phyloP scores from a whole-genome alignment of 331 rosid genomes.

The Saraca asoca region DNA sequence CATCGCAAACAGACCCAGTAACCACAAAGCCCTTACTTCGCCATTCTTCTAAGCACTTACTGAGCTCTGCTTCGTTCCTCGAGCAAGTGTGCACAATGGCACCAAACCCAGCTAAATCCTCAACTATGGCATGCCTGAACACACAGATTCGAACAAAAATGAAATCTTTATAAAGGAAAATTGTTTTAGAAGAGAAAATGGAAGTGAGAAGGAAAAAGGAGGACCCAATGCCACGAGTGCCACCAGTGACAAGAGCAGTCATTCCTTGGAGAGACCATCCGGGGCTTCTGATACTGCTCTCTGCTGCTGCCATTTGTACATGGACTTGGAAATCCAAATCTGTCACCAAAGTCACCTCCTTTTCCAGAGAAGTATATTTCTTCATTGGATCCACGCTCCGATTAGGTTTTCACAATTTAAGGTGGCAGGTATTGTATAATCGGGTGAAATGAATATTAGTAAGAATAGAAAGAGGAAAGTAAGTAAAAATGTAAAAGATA shows the following conservation, averaged over 20 bases:
- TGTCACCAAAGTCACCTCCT: too few species aligned
- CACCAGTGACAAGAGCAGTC: conserved; percentile 46
- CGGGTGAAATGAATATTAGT: too few species aligned
- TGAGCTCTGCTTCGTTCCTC: conserved; percentile 65
- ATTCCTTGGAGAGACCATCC: conserved; percentile 42
- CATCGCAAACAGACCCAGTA: conserved; percentile 73
- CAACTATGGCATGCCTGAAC: conserved; percentile 70
- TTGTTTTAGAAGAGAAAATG: background rate
- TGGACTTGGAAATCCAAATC: too few species aligned
- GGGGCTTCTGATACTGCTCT: background rate
- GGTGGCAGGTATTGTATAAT: too few species aligned
- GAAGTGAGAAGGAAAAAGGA: background rate
- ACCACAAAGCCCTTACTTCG: conserved; percentile 57
- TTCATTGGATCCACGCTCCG: too few species aligned
- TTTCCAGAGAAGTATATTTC: too few species aligned
- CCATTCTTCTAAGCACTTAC: conserved; percentile 64
- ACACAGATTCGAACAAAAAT: conserved; percentile 6
- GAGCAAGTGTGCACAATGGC: conserved; percentile 81
- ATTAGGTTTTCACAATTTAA: too few species aligned
- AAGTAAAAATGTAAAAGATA: too few species aligned
- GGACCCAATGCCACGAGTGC: conserved; percentile 49
- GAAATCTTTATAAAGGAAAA: background rate
- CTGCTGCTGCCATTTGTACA: conserved; percentile 18
- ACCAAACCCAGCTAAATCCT: conserved; percentile 77
- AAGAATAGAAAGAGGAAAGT: too few species aligned